Base-by-base conservation (phyloP, 805 yeast species). In the Scheffersomyces amazonensis region DNA sequence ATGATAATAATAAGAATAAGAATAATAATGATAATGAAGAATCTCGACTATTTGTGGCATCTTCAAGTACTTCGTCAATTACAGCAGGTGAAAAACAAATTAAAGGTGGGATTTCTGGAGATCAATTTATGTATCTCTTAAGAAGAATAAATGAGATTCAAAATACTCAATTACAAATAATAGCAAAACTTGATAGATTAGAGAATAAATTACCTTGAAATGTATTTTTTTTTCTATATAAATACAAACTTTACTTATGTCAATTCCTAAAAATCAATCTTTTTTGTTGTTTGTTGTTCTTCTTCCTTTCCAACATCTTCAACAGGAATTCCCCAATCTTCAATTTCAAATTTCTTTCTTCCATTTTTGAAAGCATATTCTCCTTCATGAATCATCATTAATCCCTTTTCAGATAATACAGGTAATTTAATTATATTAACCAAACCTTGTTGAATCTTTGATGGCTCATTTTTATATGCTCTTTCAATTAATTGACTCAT, bases 321-420 rank as follows among this genome's bases (percentile, higher is more conserved):
- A 2, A 91, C 96, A 0, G 99, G 98, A 35, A 93, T 93, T n/a
- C 96, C 87, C 96, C 96, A 93, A 52, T 82, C 87, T 48, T 87
- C 91, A 37, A 93, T 83, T 52, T 87, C 96, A 55, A 91, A 88
- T 50, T 76, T 80, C 58, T 80, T 79, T 45, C 85, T 75, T 11
- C 96, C 91, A 47, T 88, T 87, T 54, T 82, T 81, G 64, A 90
- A 91, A 4, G 96, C 88, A 58, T 77, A 83, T 60, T 90, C 97
- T 42, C 85, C 82, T 41, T 71, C 70, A 40, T 80, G 76, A 1
- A 79, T 75, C 46, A 78, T 77, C 96, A 89, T 90, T 49, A 78
- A 70, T 1, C 99, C 98, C 16, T 80, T 58, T 34, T 82, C 89
- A 39, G 87, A 78, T 24, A 87, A 62, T 1, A 76, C 69, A 0